Percentiles rank a stretch among this genome's conserved stretches.
Evolutionary conservation across 495 filamentous ascomycete species (phyloP).

Genomic region (Clohesyomyces aquaticus): DNA sequence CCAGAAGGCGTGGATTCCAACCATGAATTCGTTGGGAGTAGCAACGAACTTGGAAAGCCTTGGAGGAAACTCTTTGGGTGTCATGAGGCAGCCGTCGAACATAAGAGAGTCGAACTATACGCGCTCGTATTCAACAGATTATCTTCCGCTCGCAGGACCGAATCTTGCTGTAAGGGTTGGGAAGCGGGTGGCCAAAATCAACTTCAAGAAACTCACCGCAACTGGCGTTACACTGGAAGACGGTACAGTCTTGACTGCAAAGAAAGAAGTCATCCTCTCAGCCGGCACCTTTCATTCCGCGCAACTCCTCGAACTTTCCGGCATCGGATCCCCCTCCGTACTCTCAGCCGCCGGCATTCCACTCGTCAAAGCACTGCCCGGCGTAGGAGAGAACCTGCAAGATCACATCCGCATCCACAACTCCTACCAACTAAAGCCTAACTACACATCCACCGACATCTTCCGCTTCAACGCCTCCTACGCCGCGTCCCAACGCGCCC

Average conservation of each 20-base stretch:
- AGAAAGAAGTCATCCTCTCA: constrained; percentile 65
- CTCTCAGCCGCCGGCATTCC: constrained; percentile 54
- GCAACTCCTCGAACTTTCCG: constrained; percentile 51
- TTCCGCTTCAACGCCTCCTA: constrained; percentile 11
- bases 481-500: constrained; percentile 16
- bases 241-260: constrained; percentile 44
- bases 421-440: constrained; percentile 37
- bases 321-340: constrained; percentile 58
- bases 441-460: constrained; percentile 22
- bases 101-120: constrained; percentile 47
- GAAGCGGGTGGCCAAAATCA: constrained; percentile 26
- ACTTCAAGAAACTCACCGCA: constrained; percentile 11
- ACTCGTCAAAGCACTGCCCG: constrained; percentile 57
- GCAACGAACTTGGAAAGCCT: constrained; percentile 45
- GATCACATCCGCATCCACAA: constrained; percentile 52
- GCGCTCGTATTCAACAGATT: constrained; percentile 46
- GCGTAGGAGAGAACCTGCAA: constrained; percentile 67
- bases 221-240: constrained; percentile 21
- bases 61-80: constrained; percentile 47
- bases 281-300: constrained; percentile 65
- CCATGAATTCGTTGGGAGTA: constrained; percentile 44
- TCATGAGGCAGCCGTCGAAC: constrained; percentile 49
- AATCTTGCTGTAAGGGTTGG: constrained; percentile 28
- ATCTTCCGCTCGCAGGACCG: constrained; percentile 13
- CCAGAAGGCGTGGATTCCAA: constrained; percentile 43